Evolutionary conservation across 208 protist species (phyloP), one percentile per base, ranked within the genome.

Genomic region (Vickermania spadyakhi): DNA sequence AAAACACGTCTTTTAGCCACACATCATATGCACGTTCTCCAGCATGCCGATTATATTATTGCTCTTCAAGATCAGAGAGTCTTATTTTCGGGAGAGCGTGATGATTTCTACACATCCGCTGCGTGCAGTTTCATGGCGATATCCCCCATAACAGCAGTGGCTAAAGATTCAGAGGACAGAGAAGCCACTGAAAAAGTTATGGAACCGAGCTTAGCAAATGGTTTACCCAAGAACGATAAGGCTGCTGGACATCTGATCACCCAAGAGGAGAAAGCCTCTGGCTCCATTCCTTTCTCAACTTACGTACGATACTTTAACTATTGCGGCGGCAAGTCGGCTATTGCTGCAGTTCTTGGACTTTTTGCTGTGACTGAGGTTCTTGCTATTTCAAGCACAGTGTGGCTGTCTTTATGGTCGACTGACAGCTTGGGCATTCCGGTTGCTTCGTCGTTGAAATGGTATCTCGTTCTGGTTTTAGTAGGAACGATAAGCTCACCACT

Each of bases 1-100:
- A 96, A 89, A 60, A 97, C 94, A 4, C 76, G 89, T 4, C 57
- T 99, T 3, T 74, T 99, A 0, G 92, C 96, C 13, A 98, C 96
- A 7, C 96, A 98, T 74, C 86, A 95, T 52, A 51, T 97, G 14
- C 93, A 98, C 62, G 80, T 89, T 18, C 49, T 98, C 13, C 50
- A 65, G 0, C 29, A 78, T 0, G 84, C 79, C 0, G 92, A 98
- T 58, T 66, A 82, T 27, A 79, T 98, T 52, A 64, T 98, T 14
- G 76, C 96, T 0, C 27, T 98, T 51, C 58, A 77, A 18, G 53
- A 67, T 5, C 85, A 89, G 3, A 29, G 61, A 2, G 76, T 96
- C 49, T 55, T 52, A 2, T 86, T 81, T 51, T 55, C 51, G 18
- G 80, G 80, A 36, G 56, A 67, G 42, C 71, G 71, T 56, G 64